Evolutionary conservation across 495 filamentous ascomycete species (phyloP).

Genomic region (Penicillium subrubescens): DNA sequence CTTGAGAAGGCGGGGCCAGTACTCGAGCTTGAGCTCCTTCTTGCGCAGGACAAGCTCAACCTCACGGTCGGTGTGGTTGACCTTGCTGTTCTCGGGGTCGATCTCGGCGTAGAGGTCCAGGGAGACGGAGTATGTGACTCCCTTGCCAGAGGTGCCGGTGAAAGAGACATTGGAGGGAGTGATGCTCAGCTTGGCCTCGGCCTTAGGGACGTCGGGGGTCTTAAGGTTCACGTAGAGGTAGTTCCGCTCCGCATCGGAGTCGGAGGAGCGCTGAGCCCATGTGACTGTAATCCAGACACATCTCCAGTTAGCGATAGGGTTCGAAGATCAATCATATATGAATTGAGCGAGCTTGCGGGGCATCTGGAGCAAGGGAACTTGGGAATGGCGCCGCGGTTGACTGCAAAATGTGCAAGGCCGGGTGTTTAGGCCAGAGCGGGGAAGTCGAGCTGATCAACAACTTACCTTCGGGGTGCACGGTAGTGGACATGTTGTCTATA

Average conservation of each 20-base stretch:
- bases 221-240: conserved; percentile 89
- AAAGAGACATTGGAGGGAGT: conserved; percentile 78
- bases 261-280: conserved; percentile 96
- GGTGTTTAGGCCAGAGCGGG: conserved; percentile 35
- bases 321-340: not conserved
- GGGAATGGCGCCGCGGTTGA: conserved; percentile 19
- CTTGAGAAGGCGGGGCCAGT: conserved; percentile 94
- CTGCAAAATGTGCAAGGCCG: conserved; percentile 31
- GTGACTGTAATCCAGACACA: conserved; percentile 60
- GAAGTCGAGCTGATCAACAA: conserved; percentile 34
- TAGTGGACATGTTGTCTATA: conserved; percentile 34
- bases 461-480: conserved; percentile 46
- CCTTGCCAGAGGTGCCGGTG: conserved; percentile 80
- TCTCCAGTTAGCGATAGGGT: conserved; percentile 23
- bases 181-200: conserved; percentile 75
- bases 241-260: conserved; percentile 78
- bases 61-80: conserved; percentile 79
- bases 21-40: conserved; percentile 90
- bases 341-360: conserved; percentile 2
- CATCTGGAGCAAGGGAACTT: conserved; percentile 1
- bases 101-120: conserved; percentile 94
- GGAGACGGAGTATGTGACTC: conserved; percentile 76
- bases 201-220: conserved; percentile 73
- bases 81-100: conserved; percentile 77
- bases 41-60: conserved; percentile 90